Evolutionary conservation across 2,329 filamentous ascomycete genomes (phyloP), one percentile per base, ranked within the genome.

Genomic region (Cryoendolithus antarcticus): DNA sequence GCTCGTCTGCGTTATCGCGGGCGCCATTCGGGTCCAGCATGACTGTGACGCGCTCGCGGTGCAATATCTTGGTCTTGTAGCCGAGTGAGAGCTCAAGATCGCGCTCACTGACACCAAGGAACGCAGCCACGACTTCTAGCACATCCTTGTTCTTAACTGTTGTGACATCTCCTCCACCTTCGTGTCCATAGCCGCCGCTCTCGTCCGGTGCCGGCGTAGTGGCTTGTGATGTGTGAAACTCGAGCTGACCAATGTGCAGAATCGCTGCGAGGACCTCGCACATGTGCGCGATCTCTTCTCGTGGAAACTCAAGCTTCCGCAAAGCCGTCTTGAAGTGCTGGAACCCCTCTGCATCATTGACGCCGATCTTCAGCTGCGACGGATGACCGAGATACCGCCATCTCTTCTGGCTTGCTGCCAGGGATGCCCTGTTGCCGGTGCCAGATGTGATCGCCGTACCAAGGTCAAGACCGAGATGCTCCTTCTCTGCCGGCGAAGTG

Each of bases 331-430:
- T 96, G 72, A 98, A 96, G 38, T 96, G 80, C 57, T 93, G 85
- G 62, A 98, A 98, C 4, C 89, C 91, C 55, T 95, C 88, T 2
- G 81, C 72, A 56, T 98, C 91, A 54, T 98, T 95, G 58, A 98
- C 88, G 42, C 91, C 91, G 21, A 96, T 86, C 61, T 94, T 96
- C 48, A 98, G 72, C 62, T 98, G 91, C 0, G 89, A 95, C 1
- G 89, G 91, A 52, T 98, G 91, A 3, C 91, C 91, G 3, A 98
- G 74, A 56, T 93, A 98, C 58, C 86, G 83, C 91, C 91, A 98
- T 62, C 91, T 73, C 65, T 86, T 93, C 53, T 80, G 76, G n/a
- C 64, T 63, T 10, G 62, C 57, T 8, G 64, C 66, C 11, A 71
- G 59, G 0, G 74, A 76, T 8, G 71, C 62, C 41, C 75, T 64